phyloP scores from a whole-genome alignment of 768 basidiomycete genomes.

The Lactarius sp. region DNA sequence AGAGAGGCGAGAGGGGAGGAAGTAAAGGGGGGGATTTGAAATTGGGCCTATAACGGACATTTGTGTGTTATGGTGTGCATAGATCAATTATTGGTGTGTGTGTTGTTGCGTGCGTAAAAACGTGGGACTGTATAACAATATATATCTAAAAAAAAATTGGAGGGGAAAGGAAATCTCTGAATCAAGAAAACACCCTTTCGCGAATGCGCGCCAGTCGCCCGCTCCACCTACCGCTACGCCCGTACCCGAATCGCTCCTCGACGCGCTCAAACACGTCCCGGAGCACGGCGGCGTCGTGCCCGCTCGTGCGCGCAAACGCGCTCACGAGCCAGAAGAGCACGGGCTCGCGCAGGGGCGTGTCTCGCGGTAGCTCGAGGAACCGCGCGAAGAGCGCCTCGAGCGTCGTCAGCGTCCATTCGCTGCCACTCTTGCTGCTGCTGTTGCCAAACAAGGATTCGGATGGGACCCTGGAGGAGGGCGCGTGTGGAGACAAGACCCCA shows the following conservation, averaged over 20 bases:
- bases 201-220: slow-evolving; percentile 44
- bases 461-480: background rate
- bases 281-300: slow-evolving; percentile 44
- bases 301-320: slow-evolving; percentile 59
- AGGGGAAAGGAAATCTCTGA: background rate
- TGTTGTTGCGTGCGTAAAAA: background rate
- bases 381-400: slow-evolving; percentile 54
- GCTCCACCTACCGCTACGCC: slow-evolving; percentile 12
- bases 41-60: too few species aligned
- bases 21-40: background rate
- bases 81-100: background rate
- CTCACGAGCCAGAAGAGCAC: slow-evolving; percentile 63
- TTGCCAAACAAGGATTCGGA: background rate
- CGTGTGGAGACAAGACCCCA: slow-evolving; percentile 33
- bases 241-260: slow-evolving; percentile 44
- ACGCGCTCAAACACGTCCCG: slow-evolving; percentile 54
- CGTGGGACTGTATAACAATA: too few species aligned
- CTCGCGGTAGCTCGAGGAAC: slow-evolving; percentile 54
- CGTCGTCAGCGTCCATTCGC: slow-evolving; percentile 51
- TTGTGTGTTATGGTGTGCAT: background rate
- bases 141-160: background rate
- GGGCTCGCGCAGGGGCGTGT: slow-evolving; percentile 40
- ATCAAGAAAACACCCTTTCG: slow-evolving; percentile 34
- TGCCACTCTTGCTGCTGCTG: background rate
- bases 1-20: background rate